These are phyloP conservation scores for Penicillium sp. DNA, from an alignment of 2,329 filamentous ascomycete genomes.

Conservation along the genomic window DNA sequence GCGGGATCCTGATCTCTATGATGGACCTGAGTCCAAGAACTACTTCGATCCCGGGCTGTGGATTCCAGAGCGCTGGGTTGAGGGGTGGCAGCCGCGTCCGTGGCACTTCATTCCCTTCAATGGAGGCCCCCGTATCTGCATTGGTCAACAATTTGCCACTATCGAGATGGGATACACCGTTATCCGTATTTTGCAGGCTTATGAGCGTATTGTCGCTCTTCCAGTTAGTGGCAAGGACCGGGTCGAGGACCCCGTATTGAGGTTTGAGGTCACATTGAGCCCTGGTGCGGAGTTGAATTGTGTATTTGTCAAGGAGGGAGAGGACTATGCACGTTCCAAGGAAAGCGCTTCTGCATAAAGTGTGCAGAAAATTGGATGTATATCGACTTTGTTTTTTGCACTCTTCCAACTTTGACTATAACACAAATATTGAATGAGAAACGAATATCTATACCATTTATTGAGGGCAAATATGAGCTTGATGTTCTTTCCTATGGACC, in stretches of 20 bases:
- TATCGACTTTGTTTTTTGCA: too few relatives aligned
- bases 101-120: constrained; percentile 60
- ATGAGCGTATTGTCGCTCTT: constrained; percentile 37
- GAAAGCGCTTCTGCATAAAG: neutral
- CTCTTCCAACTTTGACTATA: neutral
- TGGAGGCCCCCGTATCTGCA: constrained; percentile 55
- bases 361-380: neutral
- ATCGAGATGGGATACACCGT: constrained; percentile 58
- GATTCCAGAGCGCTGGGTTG: constrained; percentile 53
- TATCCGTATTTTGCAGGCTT: constrained; percentile 45
- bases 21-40: constrained; percentile 35
- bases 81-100: constrained; percentile 52
- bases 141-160: constrained; percentile 61
- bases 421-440: neutral
- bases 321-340: constrained; percentile 7
- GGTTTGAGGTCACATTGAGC: constrained; percentile 41
- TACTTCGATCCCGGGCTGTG: constrained; percentile 46
- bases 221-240: constrained; percentile 30
- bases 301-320: constrained; percentile 37
- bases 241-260: constrained; percentile 38
- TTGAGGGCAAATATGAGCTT: neutral
- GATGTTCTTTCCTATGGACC: too few relatives aligned
- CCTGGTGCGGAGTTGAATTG: constrained; percentile 41
- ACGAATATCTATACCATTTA: neutral
- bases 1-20: constrained; percentile 51